Percentiles rank a stretch among this genome's conserved stretches.
Evolutionary conservation across 1,284 basidiomycete species (phyloP).

Genomic region (Cryptococcus sp.): DNA sequence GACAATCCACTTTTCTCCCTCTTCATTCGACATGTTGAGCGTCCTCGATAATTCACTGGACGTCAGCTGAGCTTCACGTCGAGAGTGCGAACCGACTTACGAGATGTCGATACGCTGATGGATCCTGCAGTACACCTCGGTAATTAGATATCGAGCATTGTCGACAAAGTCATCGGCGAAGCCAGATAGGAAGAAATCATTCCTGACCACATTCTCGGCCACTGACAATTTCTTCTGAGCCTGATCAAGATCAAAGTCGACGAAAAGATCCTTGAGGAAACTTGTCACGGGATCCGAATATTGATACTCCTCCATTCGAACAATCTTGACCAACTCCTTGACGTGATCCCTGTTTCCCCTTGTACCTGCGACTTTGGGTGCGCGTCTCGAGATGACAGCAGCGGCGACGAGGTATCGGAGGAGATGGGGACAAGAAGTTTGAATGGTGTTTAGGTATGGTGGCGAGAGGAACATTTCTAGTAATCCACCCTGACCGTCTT

Average conservation of each 20-base stretch:
- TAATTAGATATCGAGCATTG: slow-evolving; percentile 90
- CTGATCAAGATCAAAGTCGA: slow-evolving; percentile 86
- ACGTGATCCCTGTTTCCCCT: slow-evolving; percentile 68
- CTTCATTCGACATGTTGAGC: slow-evolving; percentile 83
- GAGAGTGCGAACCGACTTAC: slow-evolving; percentile 51
- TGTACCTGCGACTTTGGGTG: slow-evolving; percentile 40
- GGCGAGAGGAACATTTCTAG: slow-evolving; percentile 95
- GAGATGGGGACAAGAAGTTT: slow-evolving; percentile 92
- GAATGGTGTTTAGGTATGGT: slow-evolving; percentile 96
- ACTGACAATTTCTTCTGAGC: slow-evolving; percentile 76
- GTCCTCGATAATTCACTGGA: slow-evolving; percentile 82
- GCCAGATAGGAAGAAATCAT: slow-evolving; percentile 91
- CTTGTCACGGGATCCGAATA: slow-evolving; percentile 89
- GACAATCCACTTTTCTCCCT: slow-evolving; percentile 99
- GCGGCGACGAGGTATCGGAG: slow-evolving; percentile 91
- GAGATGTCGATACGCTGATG: slow-evolving; percentile 94
- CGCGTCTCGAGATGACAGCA: slow-evolving; percentile 82
- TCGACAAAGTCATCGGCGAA: slow-evolving; percentile 92
- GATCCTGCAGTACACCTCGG: slow-evolving; percentile 95
- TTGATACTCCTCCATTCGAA: slow-evolving; percentile 90
- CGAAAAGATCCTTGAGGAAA: slow-evolving; percentile 89
- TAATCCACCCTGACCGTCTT: slow-evolving; percentile 74
- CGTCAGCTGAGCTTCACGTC: slow-evolving; percentile 2
- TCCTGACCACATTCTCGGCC: slow-evolving; percentile 76
- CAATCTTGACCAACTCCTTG: slow-evolving; percentile 81